Evolutionary conservation across 192 early-diverging fungal genomes (phyloP), one percentile per base, ranked within the genome.

Genomic region (Coemansia sp.): DNA sequence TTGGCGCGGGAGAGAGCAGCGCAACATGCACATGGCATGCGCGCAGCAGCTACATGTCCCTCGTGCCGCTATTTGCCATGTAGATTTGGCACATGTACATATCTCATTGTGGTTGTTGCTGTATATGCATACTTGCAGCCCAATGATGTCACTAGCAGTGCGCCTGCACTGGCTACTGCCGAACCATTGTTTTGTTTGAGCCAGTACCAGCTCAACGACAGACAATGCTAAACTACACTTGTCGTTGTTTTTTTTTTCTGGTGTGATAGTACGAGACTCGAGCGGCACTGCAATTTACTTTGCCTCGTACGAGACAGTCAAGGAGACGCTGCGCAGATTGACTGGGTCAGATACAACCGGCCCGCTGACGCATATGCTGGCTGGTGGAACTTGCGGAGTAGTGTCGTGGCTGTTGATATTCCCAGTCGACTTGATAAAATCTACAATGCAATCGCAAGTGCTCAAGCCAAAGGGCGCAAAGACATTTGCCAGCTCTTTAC

Each of bases 351-450:
- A 75, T 39, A 68, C 73, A 57, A 75, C 90, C 9, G 89, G 89
- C 2, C 89, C 88, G 7, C 76, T 91, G 79, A 88, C 90, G 0
- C 91, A 93, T 38, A 91, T 94, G 72, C 73, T 93, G 62, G 87
- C 93, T 3, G 93, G 93, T 38, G 93, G 92, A 15, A 78, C 88
- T 8, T 92, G 91, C 70, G 93, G 93, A 22, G 89, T 92, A 16
- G 70, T 92, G 33, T 91, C 89, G 6, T 93, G 93, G 92, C 76
- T 93, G 34, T 66, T 92, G 31, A 90, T 93, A 20, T 94, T 94
- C 64, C 93, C 93, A 0, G 81, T 91, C 6, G 93, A 94, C 69
- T 73, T 93, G 60, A 80, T 94, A 22, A 94, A 94, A 72, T 90
- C 90, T 13, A 85, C 87, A 10, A 82, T 93, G 66, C 92, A 94